Conservation (phyloP, 2,329 filamentous ascomycete genomes). For the Colletotrichum cordylinicola region DNA sequence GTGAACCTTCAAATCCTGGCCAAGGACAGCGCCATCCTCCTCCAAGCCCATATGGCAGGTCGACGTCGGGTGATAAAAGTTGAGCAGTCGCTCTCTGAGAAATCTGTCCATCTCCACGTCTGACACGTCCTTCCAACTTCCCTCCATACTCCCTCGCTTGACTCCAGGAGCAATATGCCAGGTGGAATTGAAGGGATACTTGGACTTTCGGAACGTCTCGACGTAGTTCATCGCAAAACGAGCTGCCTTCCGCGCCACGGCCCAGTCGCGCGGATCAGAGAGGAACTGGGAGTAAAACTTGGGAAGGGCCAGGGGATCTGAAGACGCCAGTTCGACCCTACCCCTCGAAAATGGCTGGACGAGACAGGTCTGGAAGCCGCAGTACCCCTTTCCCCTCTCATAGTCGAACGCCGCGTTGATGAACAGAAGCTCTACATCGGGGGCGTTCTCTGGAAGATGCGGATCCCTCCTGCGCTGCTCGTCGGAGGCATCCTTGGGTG, state of each 20-base stretch:
- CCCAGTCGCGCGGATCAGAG: slow-evolving; percentile 32
- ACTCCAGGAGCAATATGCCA: slow-evolving; percentile 10
- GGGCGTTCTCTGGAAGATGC: slow-evolving; percentile 26
- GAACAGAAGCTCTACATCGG: slow-evolving; percentile 40
- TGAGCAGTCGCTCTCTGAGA: neutral
- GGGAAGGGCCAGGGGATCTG: slow-evolving; percentile 38
- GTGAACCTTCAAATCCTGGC: slow-evolving; percentile 19
- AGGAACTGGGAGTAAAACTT: slow-evolving; percentile 35
- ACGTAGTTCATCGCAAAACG: slow-evolving; percentile 36
- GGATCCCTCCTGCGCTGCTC: slow-evolving; percentile 24
- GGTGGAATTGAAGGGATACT: slow-evolving; percentile 26
- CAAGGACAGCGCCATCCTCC: slow-evolving; percentile 17
- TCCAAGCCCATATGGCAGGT: slow-evolving; percentile 24
- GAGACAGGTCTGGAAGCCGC: slow-evolving; percentile 31
- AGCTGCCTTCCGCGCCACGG: slow-evolving; percentile 27
- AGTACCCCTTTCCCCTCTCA: slow-evolving; percentile 26
- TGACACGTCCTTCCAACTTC: slow-evolving; percentile 29
- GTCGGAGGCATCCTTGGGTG: neutral
- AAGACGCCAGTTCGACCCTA: slow-evolving; percentile 35
- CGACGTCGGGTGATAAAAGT: slow-evolving; percentile 9
- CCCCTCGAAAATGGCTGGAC: slow-evolving; percentile 35
- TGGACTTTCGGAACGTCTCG: slow-evolving; percentile 30
- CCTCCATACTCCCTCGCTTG: neutral
- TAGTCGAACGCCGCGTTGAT: slow-evolving; percentile 39
- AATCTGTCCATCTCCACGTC: slow-evolving; percentile 36